Percentiles rank a stretch among this genome's conserved stretches.
phyloP scores from a whole-genome alignment of 331 rosid genomes.

The Cydonia oblonga region DNA sequence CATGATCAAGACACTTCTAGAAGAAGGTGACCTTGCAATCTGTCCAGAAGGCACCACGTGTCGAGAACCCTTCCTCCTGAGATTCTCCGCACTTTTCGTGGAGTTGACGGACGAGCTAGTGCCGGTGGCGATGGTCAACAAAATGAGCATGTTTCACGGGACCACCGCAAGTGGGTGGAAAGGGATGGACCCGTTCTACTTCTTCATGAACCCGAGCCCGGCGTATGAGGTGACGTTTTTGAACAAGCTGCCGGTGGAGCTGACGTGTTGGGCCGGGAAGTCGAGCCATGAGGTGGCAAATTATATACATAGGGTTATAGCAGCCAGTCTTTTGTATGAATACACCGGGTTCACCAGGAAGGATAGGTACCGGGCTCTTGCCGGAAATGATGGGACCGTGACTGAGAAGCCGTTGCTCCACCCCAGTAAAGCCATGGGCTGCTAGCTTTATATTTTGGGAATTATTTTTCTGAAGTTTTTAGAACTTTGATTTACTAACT shows the following conservation, averaged over 20 bases:
- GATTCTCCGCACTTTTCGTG: conserved; percentile 64
- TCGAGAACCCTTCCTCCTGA: conserved; percentile 55
- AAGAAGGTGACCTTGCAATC: conserved; percentile 58
- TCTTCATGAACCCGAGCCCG: conserved; percentile 86
- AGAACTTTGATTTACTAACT: background rate
- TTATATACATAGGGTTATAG: conserved; percentile 67
- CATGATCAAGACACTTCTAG: conserved; percentile 51
- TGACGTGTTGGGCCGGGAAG: conserved; percentile 51
- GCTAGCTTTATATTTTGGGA: background rate
- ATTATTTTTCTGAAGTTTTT: background rate
- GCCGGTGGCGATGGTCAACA: conserved; percentile 77
- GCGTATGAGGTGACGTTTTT: conserved; percentile 61
- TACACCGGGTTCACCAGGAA: conserved; percentile 64
- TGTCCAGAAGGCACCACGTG: conserved; percentile 86
- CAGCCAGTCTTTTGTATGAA: conserved; percentile 52
- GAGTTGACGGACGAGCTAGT: conserved; percentile 63
- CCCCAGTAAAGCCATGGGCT: conserved; percentile 21
- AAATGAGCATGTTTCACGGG: conserved; percentile 85
- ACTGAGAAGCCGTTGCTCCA: conserved; percentile 19
- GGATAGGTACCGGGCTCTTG: conserved; percentile 69
- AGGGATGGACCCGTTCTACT: conserved; percentile 83
- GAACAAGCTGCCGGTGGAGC: conserved; percentile 49
- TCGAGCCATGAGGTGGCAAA: conserved; percentile 74
- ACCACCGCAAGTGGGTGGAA: conserved; percentile 75
- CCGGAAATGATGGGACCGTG: conserved; percentile 73